Evolutionary conservation across 1,284 basidiomycete species (phyloP).

Genomic region (Sanghuangporus baumii): DNA sequence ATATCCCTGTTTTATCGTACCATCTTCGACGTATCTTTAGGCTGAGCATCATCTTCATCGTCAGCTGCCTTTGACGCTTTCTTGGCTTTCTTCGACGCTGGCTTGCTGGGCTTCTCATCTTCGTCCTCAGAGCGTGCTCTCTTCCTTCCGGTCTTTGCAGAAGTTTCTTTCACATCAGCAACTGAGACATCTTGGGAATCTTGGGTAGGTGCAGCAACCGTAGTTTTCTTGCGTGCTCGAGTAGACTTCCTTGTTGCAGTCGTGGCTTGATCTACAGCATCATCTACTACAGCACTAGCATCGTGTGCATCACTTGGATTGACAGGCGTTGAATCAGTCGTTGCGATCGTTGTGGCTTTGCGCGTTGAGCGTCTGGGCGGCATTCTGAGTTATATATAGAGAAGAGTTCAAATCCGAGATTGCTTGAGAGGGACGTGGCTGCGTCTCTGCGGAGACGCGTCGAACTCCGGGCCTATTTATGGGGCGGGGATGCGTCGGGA

Average conservation of each 20-base stretch:
- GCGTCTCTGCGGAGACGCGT: not conserved
- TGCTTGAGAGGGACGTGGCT: not conserved
- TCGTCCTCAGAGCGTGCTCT: constrained; percentile 21
- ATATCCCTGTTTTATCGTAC: constrained; percentile 19
- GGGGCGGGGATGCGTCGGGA: constrained; percentile 2
- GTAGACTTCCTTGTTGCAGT: not conserved
- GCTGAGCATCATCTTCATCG: constrained; percentile 19
- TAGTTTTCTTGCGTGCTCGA: not conserved
- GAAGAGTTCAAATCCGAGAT: not conserved
- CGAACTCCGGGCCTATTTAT: not conserved
- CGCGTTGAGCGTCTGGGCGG: constrained; percentile 12
- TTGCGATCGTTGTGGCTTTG: not conserved
- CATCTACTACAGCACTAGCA: not conserved
- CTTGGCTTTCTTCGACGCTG: constrained; percentile 36
- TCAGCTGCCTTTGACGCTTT: constrained; percentile 2
- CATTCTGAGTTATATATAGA: not conserved
- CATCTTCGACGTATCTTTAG: constrained; percentile 32
- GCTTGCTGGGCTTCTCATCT: constrained; percentile 22
- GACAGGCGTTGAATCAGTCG: not conserved
- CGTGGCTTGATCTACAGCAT: not conserved
- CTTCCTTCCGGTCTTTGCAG: constrained; percentile 6
- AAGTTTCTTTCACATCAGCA: not conserved
- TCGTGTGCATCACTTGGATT: not conserved
- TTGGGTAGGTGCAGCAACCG: not conserved
- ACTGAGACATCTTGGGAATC: not conserved